These are phyloP conservation scores for Pholiota molesta DNA, from an alignment of 768 basidiomycete species.

Conservation along the genomic window DNA sequence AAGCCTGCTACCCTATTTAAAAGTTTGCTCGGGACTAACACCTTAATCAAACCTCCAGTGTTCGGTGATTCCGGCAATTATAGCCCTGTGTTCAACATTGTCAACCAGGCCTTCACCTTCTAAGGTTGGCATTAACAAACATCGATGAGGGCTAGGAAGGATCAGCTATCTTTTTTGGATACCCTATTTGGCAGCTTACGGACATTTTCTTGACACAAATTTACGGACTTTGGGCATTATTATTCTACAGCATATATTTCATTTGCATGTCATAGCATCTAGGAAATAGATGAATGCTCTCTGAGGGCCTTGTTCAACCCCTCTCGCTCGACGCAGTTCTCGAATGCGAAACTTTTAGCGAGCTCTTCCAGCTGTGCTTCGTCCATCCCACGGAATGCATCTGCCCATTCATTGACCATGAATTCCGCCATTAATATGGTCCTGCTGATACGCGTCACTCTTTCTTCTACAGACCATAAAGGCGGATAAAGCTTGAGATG, in stretches of 20 bases:
- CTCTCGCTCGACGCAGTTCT: constrained; percentile 68
- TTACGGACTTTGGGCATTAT: not conserved
- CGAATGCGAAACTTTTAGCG: constrained; percentile 74
- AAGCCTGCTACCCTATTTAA: constrained; percentile 25
- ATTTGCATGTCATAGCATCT: not conserved
- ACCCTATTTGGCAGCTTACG: not conserved
- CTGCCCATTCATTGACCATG: constrained; percentile 73
- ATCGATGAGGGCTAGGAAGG: not conserved
- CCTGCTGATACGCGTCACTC: constrained; percentile 66
- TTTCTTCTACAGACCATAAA: constrained; percentile 61
- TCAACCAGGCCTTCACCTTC: no score
- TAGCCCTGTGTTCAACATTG: constrained; percentile 36
- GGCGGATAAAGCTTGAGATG: constrained; percentile 61
- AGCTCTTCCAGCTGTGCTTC: constrained; percentile 67
- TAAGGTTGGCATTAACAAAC: not conserved
- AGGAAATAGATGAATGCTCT: constrained; percentile 34
- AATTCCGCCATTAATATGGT: constrained; percentile 74
- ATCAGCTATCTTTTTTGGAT: not conserved
- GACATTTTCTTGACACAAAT: not conserved
- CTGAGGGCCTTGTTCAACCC: constrained; percentile 61
- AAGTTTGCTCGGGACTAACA: not conserved
- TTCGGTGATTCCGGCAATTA: constrained; percentile 53
- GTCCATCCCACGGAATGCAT: constrained; percentile 60
- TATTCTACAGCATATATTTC: not conserved
- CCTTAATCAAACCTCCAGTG: constrained; percentile 24